phyloP scores from a whole-genome alignment of 2,329 filamentous ascomycete genomes.

The Ceratocystis albifundus region DNA sequence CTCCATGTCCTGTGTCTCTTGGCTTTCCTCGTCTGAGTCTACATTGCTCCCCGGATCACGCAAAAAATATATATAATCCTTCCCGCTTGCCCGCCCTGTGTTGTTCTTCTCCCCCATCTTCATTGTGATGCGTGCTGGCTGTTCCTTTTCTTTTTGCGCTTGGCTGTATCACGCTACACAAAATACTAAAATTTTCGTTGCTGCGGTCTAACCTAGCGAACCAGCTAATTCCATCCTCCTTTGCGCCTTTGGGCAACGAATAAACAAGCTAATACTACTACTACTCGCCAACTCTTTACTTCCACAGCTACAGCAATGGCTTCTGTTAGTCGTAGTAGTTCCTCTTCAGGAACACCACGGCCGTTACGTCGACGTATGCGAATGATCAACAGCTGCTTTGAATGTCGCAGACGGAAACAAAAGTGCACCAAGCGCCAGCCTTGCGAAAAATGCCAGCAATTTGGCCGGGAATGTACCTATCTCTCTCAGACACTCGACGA shows the following conservation, averaged over 20 bases:
- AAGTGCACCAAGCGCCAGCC: constrained; percentile 66
- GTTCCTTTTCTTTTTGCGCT: not conserved
- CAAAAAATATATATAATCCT: too few species aligned
- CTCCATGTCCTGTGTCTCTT: too few species aligned
- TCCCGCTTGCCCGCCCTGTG: too few species aligned
- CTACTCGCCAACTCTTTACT: not conserved
- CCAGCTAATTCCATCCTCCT: not conserved
- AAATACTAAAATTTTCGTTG: not conserved
- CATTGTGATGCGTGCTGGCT: not conserved
- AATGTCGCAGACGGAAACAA: constrained; percentile 63
- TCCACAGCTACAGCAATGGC: not conserved
- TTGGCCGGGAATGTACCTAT: constrained; percentile 47
- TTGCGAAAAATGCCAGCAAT: constrained; percentile 54
- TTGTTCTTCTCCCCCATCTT: not conserved
- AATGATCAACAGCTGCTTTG: constrained; percentile 57
- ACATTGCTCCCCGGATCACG: too few species aligned
- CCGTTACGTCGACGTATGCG: constrained; percentile 49
- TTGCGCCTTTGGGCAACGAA: not conserved
- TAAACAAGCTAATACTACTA: not conserved
- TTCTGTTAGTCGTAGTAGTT: not conserved
- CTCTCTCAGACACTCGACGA: constrained; percentile 57
- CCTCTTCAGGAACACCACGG: constrained; percentile 1
- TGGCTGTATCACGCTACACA: constrained; percentile 6
- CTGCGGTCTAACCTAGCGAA: not conserved
- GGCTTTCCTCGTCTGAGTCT: too few species aligned